These are phyloP conservation scores for Rhodotorula sp. DNA, from an alignment of 1,284 basidiomycete species.

Conservation along the genomic window DNA sequence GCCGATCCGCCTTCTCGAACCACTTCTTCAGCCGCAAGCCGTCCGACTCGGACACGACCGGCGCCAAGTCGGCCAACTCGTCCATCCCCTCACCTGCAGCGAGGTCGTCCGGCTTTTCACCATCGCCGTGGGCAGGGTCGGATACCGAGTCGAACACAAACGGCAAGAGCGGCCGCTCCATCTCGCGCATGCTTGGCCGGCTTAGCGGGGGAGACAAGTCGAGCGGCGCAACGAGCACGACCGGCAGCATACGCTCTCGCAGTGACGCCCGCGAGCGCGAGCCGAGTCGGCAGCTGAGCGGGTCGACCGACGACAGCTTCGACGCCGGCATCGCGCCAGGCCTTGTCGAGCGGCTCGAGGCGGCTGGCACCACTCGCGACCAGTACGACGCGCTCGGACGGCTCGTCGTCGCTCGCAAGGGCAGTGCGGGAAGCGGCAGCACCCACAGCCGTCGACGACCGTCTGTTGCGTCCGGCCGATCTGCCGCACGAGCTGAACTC, in stretches of 20 bases:
- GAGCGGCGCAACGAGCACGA: neutral
- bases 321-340: neutral
- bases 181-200: slow-evolving; percentile 33
- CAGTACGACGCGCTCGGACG: slow-evolving; percentile 34
- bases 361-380: slow-evolving; percentile 8
- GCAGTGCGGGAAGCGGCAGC: neutral
- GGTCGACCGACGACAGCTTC: neutral
- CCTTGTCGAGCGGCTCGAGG: slow-evolving; percentile 28
- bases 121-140: slow-evolving; percentile 5
- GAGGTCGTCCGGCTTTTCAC: neutral
- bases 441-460: neutral
- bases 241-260: neutral
- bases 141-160: slow-evolving; percentile 11
- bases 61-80: neutral
- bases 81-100: slow-evolving; percentile 4
- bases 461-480: neutral
- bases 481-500: neutral
- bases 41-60: slow-evolving; percentile 10
- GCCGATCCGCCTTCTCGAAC: neutral
- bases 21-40: slow-evolving; percentile 21
- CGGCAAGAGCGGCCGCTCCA: slow-evolving; percentile 12
- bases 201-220: slow-evolving; percentile 17
- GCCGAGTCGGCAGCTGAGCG: neutral
- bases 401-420: slow-evolving; percentile 9
- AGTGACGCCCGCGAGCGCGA: neutral